Evolutionary conservation across 2,329 filamentous ascomycete species (phyloP).

Genomic region (Diaporthe capsici): DNA sequence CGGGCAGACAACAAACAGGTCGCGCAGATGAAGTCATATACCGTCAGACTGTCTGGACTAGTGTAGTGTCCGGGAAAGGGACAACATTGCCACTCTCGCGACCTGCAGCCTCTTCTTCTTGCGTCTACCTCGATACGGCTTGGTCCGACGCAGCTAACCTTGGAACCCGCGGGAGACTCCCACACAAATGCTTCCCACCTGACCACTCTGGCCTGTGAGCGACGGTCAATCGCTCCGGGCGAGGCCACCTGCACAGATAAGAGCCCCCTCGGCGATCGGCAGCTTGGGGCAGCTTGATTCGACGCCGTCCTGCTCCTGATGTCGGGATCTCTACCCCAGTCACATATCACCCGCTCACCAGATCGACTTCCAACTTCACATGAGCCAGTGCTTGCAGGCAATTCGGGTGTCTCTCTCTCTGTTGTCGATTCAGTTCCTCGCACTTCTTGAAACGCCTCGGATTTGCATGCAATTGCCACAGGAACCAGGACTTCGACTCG

Average conservation of each 20-base stretch:
- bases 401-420: neutral
- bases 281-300: constrained; percentile 1
- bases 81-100: constrained; percentile 18
- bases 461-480: neutral
- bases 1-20: neutral
- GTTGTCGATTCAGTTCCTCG: neutral
- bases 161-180: constrained; percentile 17
- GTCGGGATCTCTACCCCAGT: constrained; percentile 4
- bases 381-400: neutral
- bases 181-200: constrained; percentile 20
- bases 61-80: neutral
- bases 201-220: constrained; percentile 17
- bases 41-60: constrained; percentile 1
- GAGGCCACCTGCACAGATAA: constrained; percentile 19
- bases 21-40: constrained; percentile 1
- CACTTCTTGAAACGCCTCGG: neutral
- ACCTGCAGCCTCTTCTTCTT: constrained; percentile 1
- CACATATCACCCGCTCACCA: constrained; percentile 19
- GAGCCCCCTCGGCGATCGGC: constrained; percentile 11
- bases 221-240: constrained; percentile 7
- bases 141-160: constrained; percentile 8
- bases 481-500: neutral
- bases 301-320: constrained; percentile 11
- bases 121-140: constrained; percentile 23
- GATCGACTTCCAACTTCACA: constrained; percentile 9